Evolutionary conservation across 2,329 filamentous ascomycete species (phyloP).

Genomic region (Verticillium nubilum): DNA sequence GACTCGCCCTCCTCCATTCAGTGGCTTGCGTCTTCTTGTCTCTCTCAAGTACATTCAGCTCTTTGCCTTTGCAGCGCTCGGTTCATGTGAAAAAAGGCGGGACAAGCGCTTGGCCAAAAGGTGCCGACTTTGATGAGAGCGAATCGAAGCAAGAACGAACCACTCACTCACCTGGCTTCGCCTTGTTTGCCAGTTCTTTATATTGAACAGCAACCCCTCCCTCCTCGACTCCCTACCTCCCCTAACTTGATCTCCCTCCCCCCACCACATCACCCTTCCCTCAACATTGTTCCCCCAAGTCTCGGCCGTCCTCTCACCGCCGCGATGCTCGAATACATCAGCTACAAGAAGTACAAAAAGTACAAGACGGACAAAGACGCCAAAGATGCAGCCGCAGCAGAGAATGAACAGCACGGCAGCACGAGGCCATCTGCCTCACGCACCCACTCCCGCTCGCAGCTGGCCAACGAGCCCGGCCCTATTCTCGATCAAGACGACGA

Average conservation of each 20-base stretch:
- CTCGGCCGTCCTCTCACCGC: neutral
- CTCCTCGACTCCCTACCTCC: too few species aligned
- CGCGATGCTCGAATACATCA: conserved; percentile 59
- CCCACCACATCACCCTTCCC: conserved; percentile 2
- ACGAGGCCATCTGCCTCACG: conserved; percentile 13
- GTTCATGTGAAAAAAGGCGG: neutral
- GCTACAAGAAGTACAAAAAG: conserved; percentile 59
- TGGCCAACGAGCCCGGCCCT: conserved; percentile 23
- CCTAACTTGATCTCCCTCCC: neutral
- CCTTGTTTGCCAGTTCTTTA: neutral
- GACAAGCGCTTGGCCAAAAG: neutral
- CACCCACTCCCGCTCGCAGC: neutral
- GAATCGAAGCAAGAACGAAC: conserved; percentile 8
- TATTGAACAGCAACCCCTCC: neutral
- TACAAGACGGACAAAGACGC: conserved; percentile 44
- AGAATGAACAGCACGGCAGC: conserved; percentile 8
- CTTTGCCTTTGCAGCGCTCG: neutral
- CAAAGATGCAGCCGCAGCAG: conserved; percentile 17
- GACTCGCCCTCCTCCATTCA: neutral
- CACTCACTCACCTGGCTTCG: neutral
- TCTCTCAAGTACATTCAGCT: neutral
- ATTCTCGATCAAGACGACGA: conserved; percentile 54
- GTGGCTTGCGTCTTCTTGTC: neutral
- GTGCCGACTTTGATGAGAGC: neutral
- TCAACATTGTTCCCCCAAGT: neutral